Conservation (phyloP, 2,329 filamentous ascomycete genomes). For the Nannizziopsis barbatae region DNA sequence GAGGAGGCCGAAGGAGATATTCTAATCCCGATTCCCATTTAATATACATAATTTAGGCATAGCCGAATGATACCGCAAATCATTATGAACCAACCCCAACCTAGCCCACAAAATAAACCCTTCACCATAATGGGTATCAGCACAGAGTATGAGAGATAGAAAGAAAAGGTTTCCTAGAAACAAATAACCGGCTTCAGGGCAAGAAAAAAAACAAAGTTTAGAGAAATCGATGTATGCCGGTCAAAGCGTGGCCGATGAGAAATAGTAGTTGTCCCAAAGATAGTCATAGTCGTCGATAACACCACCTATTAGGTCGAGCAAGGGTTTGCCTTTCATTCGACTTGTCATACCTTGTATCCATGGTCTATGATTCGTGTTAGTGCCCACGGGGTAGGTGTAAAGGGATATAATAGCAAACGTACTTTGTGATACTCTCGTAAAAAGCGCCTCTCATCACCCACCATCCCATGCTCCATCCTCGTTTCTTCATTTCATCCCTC, state of each 20-base stretch:
- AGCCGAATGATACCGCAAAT: not conserved
- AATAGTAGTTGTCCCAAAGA: slow-evolving; percentile 97
- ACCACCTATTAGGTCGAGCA: slow-evolving; percentile 70
- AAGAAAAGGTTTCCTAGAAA: not conserved
- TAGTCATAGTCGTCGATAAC: slow-evolving; percentile 95
- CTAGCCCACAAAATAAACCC: not conserved
- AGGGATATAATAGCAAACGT: slow-evolving; percentile 20
- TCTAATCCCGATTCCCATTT: slow-evolving; percentile 38
- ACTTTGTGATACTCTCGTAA: slow-evolving; percentile 79
- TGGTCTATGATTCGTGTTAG: slow-evolving; percentile 33
- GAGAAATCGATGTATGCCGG: slow-evolving; percentile 5
- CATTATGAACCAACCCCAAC: not conserved
- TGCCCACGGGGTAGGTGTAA: not conserved
- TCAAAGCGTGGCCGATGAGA: slow-evolving; percentile 51
- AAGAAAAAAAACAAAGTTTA: slow-evolving; percentile 11
- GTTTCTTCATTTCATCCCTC: slow-evolving; percentile 74
- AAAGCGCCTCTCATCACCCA: slow-evolving; percentile 96
- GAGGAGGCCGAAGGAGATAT: slow-evolving; percentile 54
- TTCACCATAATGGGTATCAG: not conserved
- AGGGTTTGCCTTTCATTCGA: slow-evolving; percentile 58
- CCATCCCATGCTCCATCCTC: slow-evolving; percentile 86
- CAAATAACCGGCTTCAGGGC: not conserved
- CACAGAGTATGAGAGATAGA: not conserved
- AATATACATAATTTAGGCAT: not conserved
- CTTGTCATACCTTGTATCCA: slow-evolving; percentile 59